Conservation (phyloP, 164 flowering plant species). For the Chimonanthus praecox region DNA sequence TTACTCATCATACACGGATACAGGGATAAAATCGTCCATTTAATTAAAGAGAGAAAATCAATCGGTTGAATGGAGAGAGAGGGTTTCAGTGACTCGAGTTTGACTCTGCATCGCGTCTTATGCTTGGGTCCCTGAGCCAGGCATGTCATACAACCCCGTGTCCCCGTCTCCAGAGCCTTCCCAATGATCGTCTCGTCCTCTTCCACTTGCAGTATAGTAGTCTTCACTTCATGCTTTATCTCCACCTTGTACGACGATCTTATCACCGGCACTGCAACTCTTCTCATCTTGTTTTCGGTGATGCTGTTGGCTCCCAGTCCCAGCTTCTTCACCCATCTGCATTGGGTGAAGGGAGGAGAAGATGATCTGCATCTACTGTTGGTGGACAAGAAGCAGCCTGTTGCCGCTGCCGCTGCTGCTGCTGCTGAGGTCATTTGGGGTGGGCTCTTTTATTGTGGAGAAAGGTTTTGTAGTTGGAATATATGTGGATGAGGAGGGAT, state of each 20-base stretch:
- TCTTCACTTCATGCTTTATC: constrained; percentile 64
- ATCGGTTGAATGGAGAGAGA: no score
- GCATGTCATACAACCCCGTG: constrained; percentile 89
- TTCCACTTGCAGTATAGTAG: constrained; percentile 73
- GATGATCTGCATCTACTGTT: neutral
- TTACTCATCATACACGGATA: no score
- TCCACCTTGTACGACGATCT: constrained; percentile 46
- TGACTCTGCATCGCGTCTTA: no score
- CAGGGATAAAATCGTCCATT: no score
- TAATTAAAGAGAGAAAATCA: no score
- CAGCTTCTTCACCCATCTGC: neutral
- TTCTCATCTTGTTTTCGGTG: neutral
- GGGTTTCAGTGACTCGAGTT: no score
- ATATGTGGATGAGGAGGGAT: neutral
- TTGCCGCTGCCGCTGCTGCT: neutral
- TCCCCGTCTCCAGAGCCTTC: constrained; percentile 78
- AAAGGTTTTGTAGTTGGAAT: neutral
- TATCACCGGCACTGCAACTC: neutral
- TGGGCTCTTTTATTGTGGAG: neutral
- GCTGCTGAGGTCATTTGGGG: neutral
- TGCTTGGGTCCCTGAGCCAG: constrained; percentile 40
- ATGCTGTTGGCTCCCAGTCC: neutral
- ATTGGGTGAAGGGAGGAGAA: neutral
- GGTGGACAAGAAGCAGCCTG: neutral
- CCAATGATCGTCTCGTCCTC: constrained; percentile 70